Evolutionary conservation across 2,329 filamentous ascomycete genomes (phyloP).

Genomic region (Ophioceras dolichostomum): DNA sequence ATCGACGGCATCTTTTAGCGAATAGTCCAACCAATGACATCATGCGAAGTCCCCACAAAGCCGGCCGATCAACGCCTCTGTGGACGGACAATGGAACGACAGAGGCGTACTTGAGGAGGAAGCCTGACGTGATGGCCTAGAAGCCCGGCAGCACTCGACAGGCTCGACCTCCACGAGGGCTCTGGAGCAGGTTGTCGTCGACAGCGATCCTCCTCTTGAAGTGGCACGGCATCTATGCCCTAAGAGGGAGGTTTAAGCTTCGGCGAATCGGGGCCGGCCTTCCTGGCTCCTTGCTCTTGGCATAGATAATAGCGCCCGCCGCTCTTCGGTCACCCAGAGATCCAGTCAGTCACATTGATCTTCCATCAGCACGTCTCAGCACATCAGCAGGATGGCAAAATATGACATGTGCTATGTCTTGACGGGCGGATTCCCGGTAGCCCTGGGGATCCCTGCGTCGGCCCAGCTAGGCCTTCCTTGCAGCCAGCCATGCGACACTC

Average conservation of each 20-base stretch:
- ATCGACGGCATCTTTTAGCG: too few relatives aligned
- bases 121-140: neutral
- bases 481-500: neutral
- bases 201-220: neutral
- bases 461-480: neutral
- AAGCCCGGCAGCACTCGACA: neutral
- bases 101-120: neutral
- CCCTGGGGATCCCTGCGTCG: neutral
- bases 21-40: constrained; percentile 4
- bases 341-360: too few relatives aligned
- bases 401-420: neutral
- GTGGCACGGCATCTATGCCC: too few relatives aligned
- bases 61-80: neutral
- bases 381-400: neutral
- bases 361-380: too few relatives aligned
- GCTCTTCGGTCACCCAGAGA: neutral
- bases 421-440: neutral
- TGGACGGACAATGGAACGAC: neutral
- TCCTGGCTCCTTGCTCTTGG: too few relatives aligned
- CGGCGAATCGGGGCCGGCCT: too few relatives aligned
- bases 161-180: neutral
- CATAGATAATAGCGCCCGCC: too few relatives aligned
- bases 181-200: neutral
- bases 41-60: constrained; percentile 3
- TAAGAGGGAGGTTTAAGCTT: too few relatives aligned